phyloP scores from a whole-genome alignment of 1,139 yeast genomes.

The Pichia sp. region DNA sequence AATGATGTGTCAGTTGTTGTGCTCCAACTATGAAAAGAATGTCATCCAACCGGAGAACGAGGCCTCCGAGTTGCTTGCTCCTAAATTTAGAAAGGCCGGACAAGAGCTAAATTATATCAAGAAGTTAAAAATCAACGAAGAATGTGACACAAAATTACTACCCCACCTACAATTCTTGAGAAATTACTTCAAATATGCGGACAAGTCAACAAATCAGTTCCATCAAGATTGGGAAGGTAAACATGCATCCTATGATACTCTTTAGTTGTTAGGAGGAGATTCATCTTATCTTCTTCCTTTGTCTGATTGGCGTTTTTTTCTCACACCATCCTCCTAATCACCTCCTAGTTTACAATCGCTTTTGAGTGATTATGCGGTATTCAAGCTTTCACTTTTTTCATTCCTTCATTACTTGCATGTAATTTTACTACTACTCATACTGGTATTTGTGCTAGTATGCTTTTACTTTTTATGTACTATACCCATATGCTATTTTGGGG shows the following conservation, averaged over 20 bases:
- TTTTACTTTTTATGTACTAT: neutral
- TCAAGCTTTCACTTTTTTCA: neutral
- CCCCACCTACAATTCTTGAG: constrained; percentile 34
- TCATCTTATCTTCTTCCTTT: neutral
- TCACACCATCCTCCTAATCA: neutral
- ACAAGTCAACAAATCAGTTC: neutral
- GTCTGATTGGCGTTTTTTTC: neutral
- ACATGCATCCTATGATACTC: neutral
- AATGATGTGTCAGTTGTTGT: constrained; percentile 33
- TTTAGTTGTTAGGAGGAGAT: neutral
- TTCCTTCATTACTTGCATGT: neutral
- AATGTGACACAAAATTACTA: constrained; percentile 29
- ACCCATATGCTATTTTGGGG: neutral
- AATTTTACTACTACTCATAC: neutral
- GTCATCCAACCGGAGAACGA: constrained; percentile 12
- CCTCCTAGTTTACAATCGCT: neutral
- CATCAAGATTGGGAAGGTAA: constrained; percentile 3
- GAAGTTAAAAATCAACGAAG: constrained; percentile 23
- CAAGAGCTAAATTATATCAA: constrained; percentile 27
- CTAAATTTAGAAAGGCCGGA: constrained; percentile 27
- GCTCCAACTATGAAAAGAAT: constrained; percentile 27
- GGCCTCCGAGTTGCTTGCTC: constrained; percentile 17
- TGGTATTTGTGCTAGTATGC: neutral
- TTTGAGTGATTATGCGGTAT: too few relatives aligned
- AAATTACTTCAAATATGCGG: constrained; percentile 5